Conservation (phyloP, 2,329 filamentous ascomycete species). For the Fusarium sp. region DNA sequence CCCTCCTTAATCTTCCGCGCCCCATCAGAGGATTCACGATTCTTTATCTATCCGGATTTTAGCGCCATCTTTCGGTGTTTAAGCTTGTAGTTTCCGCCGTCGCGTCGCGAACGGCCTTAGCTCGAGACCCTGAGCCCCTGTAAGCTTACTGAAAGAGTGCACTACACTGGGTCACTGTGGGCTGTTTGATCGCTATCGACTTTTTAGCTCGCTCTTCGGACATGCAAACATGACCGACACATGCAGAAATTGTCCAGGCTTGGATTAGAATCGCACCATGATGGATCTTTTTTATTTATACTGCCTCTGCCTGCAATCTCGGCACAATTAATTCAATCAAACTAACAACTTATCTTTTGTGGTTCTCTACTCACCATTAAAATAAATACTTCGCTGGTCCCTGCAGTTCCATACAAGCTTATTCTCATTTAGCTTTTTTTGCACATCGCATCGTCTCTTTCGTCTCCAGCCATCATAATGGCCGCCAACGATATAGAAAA, state of each 20-base stretch:
- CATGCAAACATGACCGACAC: neutral
- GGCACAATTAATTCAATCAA: neutral
- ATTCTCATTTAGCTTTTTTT: neutral
- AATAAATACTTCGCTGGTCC: neutral
- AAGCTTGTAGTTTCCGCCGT: neutral
- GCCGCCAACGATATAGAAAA: conserved; percentile 8
- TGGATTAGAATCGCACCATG: neutral
- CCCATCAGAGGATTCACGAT: neutral
- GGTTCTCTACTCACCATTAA: neutral
- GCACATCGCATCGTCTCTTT: neutral
- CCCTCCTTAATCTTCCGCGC: neutral
- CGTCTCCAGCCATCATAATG: neutral
- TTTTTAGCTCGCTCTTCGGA: conserved; percentile 12
- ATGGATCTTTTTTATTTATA: conserved; percentile 20
- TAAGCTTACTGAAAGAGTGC: neutral
- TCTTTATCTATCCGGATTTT: conserved; percentile 3
- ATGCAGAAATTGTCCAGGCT: neutral
- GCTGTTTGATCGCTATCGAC: neutral
- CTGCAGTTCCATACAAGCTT: neutral
- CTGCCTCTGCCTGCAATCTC: neutral
- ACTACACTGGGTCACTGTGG: neutral
- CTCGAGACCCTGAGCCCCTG: neutral
- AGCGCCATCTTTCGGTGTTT: conserved; percentile 11
- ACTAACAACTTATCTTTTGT: neutral
- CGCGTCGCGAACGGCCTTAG: neutral